These are phyloP conservation scores for Rutstroemia sp. DNA, from an alignment of 2,329 filamentous ascomycete genomes.

Conservation along the genomic window DNA sequence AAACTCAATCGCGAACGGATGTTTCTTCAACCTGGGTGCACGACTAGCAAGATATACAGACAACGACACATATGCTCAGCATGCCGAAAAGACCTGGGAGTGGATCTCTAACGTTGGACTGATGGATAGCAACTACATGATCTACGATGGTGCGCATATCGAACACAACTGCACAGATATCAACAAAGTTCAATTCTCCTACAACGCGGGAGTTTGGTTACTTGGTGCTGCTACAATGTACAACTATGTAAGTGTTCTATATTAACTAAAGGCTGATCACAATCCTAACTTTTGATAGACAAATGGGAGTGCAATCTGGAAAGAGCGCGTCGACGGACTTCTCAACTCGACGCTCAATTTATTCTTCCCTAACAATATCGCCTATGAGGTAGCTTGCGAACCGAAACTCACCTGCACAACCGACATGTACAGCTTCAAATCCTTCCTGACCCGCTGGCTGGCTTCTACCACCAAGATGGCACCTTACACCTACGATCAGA, in stretches of 20 bases:
- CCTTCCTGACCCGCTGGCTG: slow-evolving; percentile 54
- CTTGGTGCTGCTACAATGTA: slow-evolving; percentile 41
- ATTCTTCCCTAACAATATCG: slow-evolving; percentile 43
- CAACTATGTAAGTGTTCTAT: slow-evolving; percentile 41
- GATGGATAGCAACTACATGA: slow-evolving; percentile 47
- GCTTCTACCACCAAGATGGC: slow-evolving; percentile 50
- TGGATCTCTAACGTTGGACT: slow-evolving; percentile 52
- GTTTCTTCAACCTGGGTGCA: slow-evolving; percentile 61
- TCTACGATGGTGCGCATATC: slow-evolving; percentile 50
- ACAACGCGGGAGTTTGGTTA: slow-evolving; percentile 61
- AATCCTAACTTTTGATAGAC: slow-evolving; percentile 19
- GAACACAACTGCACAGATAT: slow-evolving; percentile 41
- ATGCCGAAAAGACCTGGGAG: slow-evolving; percentile 64
- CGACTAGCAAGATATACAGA: slow-evolving; percentile 71
- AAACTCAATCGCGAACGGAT: slow-evolving; percentile 60
- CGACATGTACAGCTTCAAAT: slow-evolving; percentile 61
- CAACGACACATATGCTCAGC: slow-evolving; percentile 70
- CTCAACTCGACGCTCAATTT: slow-evolving; percentile 29
- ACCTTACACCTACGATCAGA: slow-evolving; percentile 44
- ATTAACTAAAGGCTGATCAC: slow-evolving; percentile 38
- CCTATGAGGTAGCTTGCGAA: slow-evolving; percentile 54
- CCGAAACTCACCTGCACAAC: slow-evolving; percentile 44
- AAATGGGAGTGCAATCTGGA: slow-evolving; percentile 32
- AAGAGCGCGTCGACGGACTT: slow-evolving; percentile 29
- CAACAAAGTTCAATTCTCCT: slow-evolving; percentile 58